Conservation (phyloP, 768 basidiomycete genomes). For the Pisolithus marmoratus region DNA sequence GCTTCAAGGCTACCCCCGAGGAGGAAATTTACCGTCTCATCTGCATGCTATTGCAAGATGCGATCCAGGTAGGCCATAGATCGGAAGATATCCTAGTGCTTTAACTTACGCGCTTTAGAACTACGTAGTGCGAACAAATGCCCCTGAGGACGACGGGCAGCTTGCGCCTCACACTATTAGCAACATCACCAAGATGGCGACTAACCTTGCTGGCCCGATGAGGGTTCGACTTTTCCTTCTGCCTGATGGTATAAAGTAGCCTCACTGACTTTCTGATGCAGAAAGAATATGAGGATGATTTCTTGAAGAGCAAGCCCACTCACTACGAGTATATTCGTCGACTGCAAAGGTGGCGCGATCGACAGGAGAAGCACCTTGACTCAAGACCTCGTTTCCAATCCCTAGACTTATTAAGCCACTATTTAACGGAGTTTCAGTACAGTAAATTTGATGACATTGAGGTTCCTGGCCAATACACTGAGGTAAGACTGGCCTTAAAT, state of each 20-base stretch:
- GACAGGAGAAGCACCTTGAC: conserved; percentile 81
- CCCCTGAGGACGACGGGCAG: conserved; percentile 62
- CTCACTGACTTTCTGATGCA: conserved; percentile 24
- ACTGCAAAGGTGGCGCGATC: conserved; percentile 90
- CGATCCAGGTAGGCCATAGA: conserved; percentile 56
- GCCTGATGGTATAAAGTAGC: background rate
- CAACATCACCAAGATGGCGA: conserved; percentile 55
- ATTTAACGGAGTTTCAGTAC: conserved; percentile 96
- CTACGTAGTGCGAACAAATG: conserved; percentile 61
- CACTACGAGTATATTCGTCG: conserved; percentile 84
- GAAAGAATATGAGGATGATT: conserved; percentile 90
- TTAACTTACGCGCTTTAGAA: conserved; percentile 37
- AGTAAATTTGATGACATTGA: conserved; percentile 97
- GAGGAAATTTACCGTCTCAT: conserved; percentile 93
- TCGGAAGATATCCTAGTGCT: background rate
- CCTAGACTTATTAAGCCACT: conserved; percentile 83
- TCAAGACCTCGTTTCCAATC: conserved; percentile 77
- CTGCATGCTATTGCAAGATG: conserved; percentile 83
- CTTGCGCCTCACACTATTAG: conserved; percentile 49
- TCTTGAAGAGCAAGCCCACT: conserved; percentile 70
- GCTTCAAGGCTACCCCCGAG: conserved; percentile 85
- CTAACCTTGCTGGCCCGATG: conserved; percentile 50
- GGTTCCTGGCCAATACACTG: conserved; percentile 97
- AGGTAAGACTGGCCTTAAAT: conserved; percentile 44
- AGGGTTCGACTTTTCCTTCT: conserved; percentile 39